Evolutionary conservation across 2,329 filamentous ascomycete species (phyloP).

Genomic region (Camillea tinctor): DNA sequence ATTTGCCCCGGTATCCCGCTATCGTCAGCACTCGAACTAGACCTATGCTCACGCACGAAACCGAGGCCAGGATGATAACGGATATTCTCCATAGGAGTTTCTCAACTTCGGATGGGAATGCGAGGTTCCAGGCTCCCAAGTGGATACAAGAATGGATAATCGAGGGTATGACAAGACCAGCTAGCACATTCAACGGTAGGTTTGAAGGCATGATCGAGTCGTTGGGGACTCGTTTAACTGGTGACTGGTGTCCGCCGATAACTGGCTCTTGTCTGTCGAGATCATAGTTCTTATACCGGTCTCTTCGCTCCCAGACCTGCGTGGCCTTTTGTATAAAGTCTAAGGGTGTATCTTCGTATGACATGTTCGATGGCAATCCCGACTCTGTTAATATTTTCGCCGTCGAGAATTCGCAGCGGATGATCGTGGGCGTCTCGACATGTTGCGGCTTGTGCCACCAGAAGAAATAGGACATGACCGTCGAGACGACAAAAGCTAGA

Average conservation of each 20-base stretch:
- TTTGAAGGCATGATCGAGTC: background rate
- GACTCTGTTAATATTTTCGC: background rate
- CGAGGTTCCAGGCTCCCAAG: background rate
- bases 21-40: background rate
- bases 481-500: conserved; percentile 13
- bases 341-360: conserved; percentile 2
- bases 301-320: conserved; percentile 4
- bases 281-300: conserved; percentile 1
- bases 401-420: background rate
- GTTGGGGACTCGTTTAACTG: background rate
- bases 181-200: background rate
- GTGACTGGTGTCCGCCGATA: no score
- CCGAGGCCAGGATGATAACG: background rate
- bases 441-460: conserved; percentile 16
- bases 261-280: no score
- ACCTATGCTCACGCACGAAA: conserved; percentile 1
- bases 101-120: conserved; percentile 1
- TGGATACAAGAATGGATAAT: conserved; percentile 1
- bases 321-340: conserved; percentile 3
- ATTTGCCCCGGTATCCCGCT: background rate
- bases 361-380: background rate
- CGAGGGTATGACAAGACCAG: background rate
- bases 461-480: conserved; percentile 11
- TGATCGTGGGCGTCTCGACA: conserved; percentile 3
- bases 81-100: background rate